These are phyloP conservation scores for Cenchrus fungigraminus DNA, from an alignment of 176 grass and related monocot species.

Conservation along the genomic window DNA sequence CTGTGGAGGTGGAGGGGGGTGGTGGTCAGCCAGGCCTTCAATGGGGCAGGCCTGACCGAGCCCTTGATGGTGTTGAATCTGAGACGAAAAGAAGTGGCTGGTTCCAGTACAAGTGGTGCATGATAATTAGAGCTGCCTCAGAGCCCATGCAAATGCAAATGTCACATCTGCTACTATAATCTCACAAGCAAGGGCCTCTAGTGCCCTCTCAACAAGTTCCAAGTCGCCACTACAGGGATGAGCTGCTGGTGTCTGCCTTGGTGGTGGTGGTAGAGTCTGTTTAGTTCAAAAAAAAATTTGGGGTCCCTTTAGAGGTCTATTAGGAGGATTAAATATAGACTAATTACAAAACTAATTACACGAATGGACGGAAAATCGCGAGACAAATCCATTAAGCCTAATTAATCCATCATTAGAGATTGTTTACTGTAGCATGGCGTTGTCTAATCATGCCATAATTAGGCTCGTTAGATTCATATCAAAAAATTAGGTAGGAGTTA, in stretches of 20 bases:
- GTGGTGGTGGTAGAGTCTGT: no score
- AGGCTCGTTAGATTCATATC: no score
- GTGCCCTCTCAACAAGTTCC: conserved; percentile 35
- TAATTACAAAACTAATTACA: no score
- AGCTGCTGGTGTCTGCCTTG: neutral
- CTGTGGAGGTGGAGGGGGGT: neutral
- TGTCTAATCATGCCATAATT: no score
- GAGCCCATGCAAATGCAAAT: conserved; percentile 35
- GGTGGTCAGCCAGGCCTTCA: conserved; percentile 44
- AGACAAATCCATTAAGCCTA: no score
- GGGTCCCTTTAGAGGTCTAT: no score
- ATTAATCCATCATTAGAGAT: no score
- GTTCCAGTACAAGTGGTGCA: conserved; percentile 42
- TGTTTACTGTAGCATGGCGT: no score
- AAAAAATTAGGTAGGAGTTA: no score
- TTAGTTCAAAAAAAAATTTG: no score
- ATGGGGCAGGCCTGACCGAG: conserved; percentile 49
- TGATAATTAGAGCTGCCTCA: conserved; percentile 43
- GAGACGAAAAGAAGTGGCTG: conserved; percentile 43
- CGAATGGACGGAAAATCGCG: no score
- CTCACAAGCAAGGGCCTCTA: conserved; percentile 34
- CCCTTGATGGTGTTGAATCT: conserved; percentile 65
- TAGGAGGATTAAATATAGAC: no score
- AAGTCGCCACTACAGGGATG: conserved; percentile 37
- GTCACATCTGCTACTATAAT: conserved; percentile 39